These are phyloP conservation scores for Trypethelium eluteriae DNA, from an alignment of 495 filamentous ascomycete species.

Conservation along the genomic window DNA sequence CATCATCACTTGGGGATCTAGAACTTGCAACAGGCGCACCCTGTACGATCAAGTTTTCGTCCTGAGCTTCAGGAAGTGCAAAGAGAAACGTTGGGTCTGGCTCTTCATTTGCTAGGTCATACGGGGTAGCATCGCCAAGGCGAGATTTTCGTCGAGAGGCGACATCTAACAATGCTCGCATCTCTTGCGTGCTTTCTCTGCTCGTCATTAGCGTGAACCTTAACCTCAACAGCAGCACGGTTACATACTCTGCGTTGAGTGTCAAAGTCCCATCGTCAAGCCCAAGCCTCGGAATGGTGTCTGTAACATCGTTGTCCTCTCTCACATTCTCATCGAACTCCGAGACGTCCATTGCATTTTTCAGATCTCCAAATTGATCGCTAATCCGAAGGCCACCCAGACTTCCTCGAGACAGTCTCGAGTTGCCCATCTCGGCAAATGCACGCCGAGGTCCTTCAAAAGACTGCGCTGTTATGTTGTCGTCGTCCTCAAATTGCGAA, in stretches of 20 bases:
- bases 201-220: not conserved
- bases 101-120: not conserved
- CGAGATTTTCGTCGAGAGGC: slow-evolving; percentile 21
- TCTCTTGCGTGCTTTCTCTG: slow-evolving; percentile 27
- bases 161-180: slow-evolving; percentile 24
- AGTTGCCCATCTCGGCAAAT: slow-evolving; percentile 33
- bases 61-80: slow-evolving; percentile 20
- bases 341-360: slow-evolving; percentile 41
- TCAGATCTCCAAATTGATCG: slow-evolving; percentile 51
- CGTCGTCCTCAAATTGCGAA: slow-evolving; percentile 50
- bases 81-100: not conserved
- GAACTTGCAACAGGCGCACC: slow-evolving; percentile 26
- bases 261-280: not conserved
- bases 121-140: slow-evolving; percentile 21
- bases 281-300: slow-evolving; percentile 17
- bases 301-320: slow-evolving; percentile 37
- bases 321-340: slow-evolving; percentile 39
- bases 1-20: slow-evolving; percentile 39
- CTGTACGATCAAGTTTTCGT: slow-evolving; percentile 23
- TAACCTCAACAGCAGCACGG: slow-evolving; percentile 17
- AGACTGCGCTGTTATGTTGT: slow-evolving; percentile 52
- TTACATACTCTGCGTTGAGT: slow-evolving; percentile 17
- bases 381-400: slow-evolving; percentile 52
- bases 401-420: slow-evolving; percentile 45
- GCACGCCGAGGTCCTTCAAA: slow-evolving; percentile 63